phyloP scores from a whole-genome alignment of 768 basidiomycete species.

The Amanita pallidorosea region DNA sequence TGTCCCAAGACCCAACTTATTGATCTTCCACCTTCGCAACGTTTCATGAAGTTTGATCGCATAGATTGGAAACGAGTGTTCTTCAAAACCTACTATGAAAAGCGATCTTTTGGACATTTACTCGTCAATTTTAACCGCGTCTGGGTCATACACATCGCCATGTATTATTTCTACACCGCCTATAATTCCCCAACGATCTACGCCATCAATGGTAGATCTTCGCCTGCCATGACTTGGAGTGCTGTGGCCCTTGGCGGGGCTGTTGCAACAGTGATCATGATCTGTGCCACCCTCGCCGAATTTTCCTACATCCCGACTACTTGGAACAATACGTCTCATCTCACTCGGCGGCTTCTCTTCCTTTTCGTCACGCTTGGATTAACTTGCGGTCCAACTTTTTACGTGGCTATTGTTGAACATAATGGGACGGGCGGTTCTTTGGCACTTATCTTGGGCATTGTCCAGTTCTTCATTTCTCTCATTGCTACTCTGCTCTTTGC shows the following conservation, averaged over 20 bases:
- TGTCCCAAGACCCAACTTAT: constrained; percentile 68
- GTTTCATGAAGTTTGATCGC: constrained; percentile 95
- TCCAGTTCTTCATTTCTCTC: constrained; percentile 92
- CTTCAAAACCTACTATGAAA: constrained; percentile 99
- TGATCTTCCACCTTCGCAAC: constrained; percentile 81
- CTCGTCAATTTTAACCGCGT: constrained; percentile 99
- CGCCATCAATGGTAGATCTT: constrained; percentile 40
- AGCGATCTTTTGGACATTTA: constrained; percentile 92
- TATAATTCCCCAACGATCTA: constrained; percentile 90
- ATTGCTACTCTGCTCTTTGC: constrained; percentile 80
- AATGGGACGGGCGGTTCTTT: constrained; percentile 55
- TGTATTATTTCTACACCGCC: constrained; percentile 95
- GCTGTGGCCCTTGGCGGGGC: constrained; percentile 92
- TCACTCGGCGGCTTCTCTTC: constrained; percentile 85
- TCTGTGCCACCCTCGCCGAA: constrained; percentile 85
- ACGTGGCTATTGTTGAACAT: constrained; percentile 79
- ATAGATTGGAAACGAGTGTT: constrained; percentile 96
- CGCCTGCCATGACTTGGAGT: constrained; percentile 83
- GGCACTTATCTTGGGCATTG: constrained; percentile 87
- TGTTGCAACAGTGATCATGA: constrained; percentile 95
- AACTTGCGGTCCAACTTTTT: constrained; percentile 90
- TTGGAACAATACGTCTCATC: constrained; percentile 97
- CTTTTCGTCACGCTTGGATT: constrained; percentile 82
- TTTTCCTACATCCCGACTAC: constrained; percentile 97
- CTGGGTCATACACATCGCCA: constrained; percentile 93